phyloP scores from a whole-genome alignment of 192 early-diverging fungal genomes.

The Jimgerdemannia flammicorona region DNA sequence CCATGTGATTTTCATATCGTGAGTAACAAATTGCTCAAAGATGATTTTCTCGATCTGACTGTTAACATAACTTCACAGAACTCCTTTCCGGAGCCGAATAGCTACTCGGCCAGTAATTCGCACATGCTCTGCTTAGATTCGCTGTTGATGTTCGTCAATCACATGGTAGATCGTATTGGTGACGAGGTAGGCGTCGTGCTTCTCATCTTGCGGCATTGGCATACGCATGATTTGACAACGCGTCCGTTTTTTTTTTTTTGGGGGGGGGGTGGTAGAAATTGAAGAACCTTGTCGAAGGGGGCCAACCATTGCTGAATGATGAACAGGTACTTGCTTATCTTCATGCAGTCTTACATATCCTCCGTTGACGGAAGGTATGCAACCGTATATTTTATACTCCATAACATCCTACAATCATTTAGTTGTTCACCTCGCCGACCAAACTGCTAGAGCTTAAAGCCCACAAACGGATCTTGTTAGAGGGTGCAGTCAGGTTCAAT shows the following conservation, averaged over 20 bases:
- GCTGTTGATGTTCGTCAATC: conserved; percentile 63
- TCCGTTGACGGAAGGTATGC: no score
- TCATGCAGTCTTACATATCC: no score
- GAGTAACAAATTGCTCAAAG: neutral
- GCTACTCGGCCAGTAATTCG: conserved; percentile 51
- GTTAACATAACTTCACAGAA: conserved; percentile 36
- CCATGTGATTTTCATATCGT: no score
- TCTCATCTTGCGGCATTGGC: no score
- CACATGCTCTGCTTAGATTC: conserved; percentile 75
- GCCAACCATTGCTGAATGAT: no score
- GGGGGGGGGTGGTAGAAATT: no score
- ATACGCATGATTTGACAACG: no score
- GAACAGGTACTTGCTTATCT: no score
- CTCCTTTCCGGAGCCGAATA: conserved; percentile 73
- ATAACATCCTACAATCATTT: no score
- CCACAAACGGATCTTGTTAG: conserved; percentile 76
- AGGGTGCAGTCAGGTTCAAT: conserved; percentile 83
- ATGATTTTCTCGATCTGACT: neutral
- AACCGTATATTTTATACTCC: no score
- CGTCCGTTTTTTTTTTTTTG: neutral
- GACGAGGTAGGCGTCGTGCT: conserved; percentile 24
- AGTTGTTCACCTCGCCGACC: conserved; percentile 11
- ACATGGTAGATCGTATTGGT: conserved; percentile 60
- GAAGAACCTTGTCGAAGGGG: no score
- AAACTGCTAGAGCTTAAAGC: conserved; percentile 45